phyloP scores from a whole-genome alignment of 345 rosid species.

The Eucalyptus victrix region DNA sequence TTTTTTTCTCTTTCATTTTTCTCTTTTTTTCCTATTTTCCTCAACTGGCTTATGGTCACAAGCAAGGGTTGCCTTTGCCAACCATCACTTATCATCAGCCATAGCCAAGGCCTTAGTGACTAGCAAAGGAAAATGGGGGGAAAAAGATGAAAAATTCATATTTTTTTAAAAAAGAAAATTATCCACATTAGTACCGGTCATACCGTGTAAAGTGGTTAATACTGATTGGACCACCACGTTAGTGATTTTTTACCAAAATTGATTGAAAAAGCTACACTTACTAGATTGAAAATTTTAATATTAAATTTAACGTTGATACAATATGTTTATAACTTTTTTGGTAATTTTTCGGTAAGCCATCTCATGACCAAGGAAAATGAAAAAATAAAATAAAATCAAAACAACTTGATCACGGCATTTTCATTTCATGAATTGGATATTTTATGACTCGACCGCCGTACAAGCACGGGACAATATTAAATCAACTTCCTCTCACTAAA shows the following conservation, averaged over 20 bases:
- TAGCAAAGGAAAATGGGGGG: background rate
- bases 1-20: background rate
- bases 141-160: background rate
- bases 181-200: fast-evolving
- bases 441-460: background rate
- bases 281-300: background rate
- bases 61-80: background rate
- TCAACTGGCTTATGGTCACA: background rate
- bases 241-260: background rate
- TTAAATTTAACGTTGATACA: background rate
- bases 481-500: background rate
- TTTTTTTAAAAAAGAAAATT: no score
- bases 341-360: background rate
- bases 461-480: background rate
- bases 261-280: background rate
- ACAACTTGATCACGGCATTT: background rate
- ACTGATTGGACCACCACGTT: fast-evolving
- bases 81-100: background rate
- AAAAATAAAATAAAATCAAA: background rate
- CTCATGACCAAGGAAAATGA: background rate
- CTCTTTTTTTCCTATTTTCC: background rate
- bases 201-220: background rate
- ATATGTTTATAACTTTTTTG: background rate
- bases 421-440: background rate
- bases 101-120: background rate